Conservation (phyloP, 768 basidiomycete species). For the Boletus vermiculosoides region DNA sequence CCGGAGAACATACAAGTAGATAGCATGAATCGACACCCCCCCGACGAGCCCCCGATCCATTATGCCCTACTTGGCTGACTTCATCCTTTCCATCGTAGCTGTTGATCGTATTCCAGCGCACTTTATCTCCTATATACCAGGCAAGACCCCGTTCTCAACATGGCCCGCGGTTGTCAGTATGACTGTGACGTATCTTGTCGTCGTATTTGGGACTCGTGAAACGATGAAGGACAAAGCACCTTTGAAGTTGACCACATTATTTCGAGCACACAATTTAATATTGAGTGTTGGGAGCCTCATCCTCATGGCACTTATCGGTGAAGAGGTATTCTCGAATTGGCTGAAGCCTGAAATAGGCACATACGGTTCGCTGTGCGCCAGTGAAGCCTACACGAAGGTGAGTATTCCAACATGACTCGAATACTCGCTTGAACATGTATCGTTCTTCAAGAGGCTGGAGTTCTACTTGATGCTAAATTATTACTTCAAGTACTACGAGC, state of each 20-base stretch:
- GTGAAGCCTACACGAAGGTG: constrained; percentile 79
- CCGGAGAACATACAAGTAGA: constrained; percentile 11
- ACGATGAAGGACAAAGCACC: constrained; percentile 77
- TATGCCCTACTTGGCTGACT: constrained; percentile 73
- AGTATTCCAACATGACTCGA: constrained; percentile 30
- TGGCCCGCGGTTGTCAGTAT: constrained; percentile 61
- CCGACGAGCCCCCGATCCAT: constrained; percentile 4
- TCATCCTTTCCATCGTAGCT: constrained; percentile 54
- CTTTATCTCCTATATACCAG: constrained; percentile 64
- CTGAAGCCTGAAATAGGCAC: constrained; percentile 72
- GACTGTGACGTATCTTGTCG: constrained; percentile 74
- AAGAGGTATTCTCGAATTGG: constrained; percentile 81
- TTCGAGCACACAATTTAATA: constrained; percentile 86
- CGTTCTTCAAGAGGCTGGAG: constrained; percentile 64
- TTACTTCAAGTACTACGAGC: constrained; percentile 94
- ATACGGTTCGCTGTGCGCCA: constrained; percentile 72
- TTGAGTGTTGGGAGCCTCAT: constrained; percentile 77
- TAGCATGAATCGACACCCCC: background rate
- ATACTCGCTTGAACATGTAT: background rate
- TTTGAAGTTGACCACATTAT: constrained; percentile 70
- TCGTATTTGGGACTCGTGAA: constrained; percentile 80
- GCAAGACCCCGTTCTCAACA: constrained; percentile 80
- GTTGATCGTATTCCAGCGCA: constrained; percentile 53
- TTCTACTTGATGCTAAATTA: constrained; percentile 98
- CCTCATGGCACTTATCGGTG: constrained; percentile 77